A percentile compares a stretch with the other conserved stretches of the same genome.
These are phyloP conservation scores for Penicillium nucicola DNA, from an alignment of 495 filamentous ascomycete species.

Conservation along the genomic window DNA sequence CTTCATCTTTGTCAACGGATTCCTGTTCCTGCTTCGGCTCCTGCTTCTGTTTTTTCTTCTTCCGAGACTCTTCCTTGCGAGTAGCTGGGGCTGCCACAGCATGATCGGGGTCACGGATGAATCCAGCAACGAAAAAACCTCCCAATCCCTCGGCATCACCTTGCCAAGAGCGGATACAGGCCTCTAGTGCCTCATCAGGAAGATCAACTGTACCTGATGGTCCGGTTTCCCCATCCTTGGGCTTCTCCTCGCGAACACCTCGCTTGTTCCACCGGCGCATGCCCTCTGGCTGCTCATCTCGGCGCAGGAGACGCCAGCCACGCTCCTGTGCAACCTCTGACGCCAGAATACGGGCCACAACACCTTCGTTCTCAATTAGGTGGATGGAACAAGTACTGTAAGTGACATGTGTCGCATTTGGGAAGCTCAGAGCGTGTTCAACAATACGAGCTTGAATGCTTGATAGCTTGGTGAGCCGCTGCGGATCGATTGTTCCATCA, in stretches of 20 bases:
- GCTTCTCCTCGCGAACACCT: conserved; percentile 47
- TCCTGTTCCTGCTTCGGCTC: conserved; percentile 18
- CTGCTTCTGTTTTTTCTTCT: conserved; percentile 2
- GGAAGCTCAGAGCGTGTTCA: conserved; percentile 79
- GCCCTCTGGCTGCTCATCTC: conserved; percentile 68
- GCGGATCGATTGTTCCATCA: conserved; percentile 19
- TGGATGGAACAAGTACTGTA: conserved; percentile 94
- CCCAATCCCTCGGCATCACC: conserved; percentile 75
- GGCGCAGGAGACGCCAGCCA: conserved; percentile 72
- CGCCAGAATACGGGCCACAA: conserved; percentile 65
- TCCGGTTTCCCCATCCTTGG: conserved; percentile 4
- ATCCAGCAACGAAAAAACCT: conserved; percentile 69
- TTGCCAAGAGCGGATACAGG: conserved; percentile 77
- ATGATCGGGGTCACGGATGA: conserved; percentile 48
- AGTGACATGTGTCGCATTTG: conserved; percentile 69
- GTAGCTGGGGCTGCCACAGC: not conserved
- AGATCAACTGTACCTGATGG: conserved; percentile 28
- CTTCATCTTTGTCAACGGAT: conserved; percentile 14
- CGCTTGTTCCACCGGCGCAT: conserved; percentile 69
- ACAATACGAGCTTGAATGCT: conserved; percentile 75
- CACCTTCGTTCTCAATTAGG: conserved; percentile 80
- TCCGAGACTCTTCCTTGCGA: not conserved
- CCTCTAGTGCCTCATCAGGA: conserved; percentile 57
- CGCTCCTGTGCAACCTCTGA: conserved; percentile 60
- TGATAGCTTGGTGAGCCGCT: conserved; percentile 67